Evolutionary conservation across 345 rosid genomes (phyloP).

Genomic region (Moricandia moricandioides): DNA sequence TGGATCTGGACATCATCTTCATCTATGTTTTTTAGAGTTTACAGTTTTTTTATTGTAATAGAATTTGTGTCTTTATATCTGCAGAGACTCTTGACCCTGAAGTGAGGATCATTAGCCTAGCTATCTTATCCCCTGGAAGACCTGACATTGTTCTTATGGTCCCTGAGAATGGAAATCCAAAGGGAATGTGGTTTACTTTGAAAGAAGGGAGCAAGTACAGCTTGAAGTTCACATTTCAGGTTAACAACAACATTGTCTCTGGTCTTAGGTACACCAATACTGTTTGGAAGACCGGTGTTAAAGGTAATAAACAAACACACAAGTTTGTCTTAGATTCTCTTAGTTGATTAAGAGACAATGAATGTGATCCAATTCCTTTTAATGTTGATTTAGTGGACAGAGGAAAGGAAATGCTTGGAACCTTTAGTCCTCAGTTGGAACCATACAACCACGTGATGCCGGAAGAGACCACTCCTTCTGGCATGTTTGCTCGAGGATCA

Average conservation of each 20-base stretch:
- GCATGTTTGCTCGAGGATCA: conserved; percentile 70
- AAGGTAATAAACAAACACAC: conserved; percentile 40
- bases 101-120: conserved; percentile 60
- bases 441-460: conserved; percentile 64
- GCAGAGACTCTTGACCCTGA: conserved; percentile 84
- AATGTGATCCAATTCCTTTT: not conserved
- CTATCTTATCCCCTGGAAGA: conserved; percentile 61
- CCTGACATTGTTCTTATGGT: conserved; percentile 58
- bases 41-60: not conserved
- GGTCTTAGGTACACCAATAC: conserved; percentile 75
- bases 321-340: not conserved
- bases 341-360: conserved; percentile 1
- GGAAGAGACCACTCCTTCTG: conserved; percentile 72
- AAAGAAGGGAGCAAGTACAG: conserved; percentile 69
- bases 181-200: conserved; percentile 67
- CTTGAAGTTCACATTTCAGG: conserved; percentile 59
- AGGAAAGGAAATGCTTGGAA: conserved; percentile 72
- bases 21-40: too few relatives aligned
- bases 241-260: conserved; percentile 74
- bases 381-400: conserved; percentile 48
- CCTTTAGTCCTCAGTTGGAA: conserved; percentile 73
- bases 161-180: conserved; percentile 56
- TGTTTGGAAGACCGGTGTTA: conserved; percentile 74
- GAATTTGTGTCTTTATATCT: not conserved
- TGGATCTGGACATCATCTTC: too few relatives aligned